A percentile compares a stretch with the other conserved stretches of the same genome.
phyloP scores from a whole-genome alignment of 2,329 filamentous ascomycete species.

The Monilinia laxa region DNA sequence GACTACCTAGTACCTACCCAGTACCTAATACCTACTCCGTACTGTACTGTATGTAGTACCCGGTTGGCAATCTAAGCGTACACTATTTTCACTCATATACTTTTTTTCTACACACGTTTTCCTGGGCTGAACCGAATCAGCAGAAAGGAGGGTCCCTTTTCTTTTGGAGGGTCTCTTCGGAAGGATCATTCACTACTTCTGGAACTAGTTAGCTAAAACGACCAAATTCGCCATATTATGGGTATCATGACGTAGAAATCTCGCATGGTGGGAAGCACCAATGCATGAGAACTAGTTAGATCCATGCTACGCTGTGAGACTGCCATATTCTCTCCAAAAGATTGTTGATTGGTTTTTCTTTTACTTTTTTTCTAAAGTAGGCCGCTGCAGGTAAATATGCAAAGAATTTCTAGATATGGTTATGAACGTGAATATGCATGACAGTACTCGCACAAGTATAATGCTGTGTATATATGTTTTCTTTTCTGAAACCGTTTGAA shows the following conservation, averaged over 20 bases:
- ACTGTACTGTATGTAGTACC: no score
- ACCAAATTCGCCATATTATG: slow-evolving; percentile 18
- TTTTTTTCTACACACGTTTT: slow-evolving; percentile 1
- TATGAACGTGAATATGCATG: not conserved
- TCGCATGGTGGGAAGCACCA: not conserved
- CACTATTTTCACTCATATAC: no score
- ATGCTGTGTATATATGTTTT: not conserved
- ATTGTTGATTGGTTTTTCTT: not conserved
- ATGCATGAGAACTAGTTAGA: not conserved
- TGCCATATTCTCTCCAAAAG: not conserved
- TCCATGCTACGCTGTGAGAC: not conserved
- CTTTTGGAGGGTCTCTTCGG: not conserved
- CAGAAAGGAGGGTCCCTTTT: not conserved
- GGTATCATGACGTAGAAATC: slow-evolving; percentile 13
- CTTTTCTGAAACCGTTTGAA: not conserved
- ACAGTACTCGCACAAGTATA: no score
- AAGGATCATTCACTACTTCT: not conserved
- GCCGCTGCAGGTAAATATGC: slow-evolving; percentile 13
- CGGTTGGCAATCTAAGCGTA: no score
- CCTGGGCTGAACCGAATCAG: slow-evolving; percentile 7
- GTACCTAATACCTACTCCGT: no score
- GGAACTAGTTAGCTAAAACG: not conserved
- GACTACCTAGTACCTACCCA: no score
- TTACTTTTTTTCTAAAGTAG: not conserved
- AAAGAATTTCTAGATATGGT: not conserved